Evolutionary conservation across 1,284 basidiomycete genomes (phyloP), one percentile per base, ranked within the genome.

Genomic region (Ceratobasidium papillatum): DNA sequence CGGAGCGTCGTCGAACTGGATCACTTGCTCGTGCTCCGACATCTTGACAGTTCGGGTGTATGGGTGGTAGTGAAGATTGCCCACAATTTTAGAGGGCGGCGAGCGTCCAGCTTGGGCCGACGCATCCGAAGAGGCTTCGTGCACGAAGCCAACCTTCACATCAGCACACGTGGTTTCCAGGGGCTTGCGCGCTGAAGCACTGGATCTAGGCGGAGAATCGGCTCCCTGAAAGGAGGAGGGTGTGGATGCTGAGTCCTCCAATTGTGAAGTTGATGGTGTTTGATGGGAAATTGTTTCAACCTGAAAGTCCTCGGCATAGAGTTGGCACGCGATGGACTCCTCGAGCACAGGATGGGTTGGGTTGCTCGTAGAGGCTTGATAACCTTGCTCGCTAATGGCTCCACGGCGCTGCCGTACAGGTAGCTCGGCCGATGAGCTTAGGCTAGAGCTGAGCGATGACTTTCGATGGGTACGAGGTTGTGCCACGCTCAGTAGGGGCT

Each of bases 21-120:
- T 69, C 5, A 69, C 36, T 47, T 58, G 66, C 43, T 69, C 66
- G 52, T 69, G 66, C n/a, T 51, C 66, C 11, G 66, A 43, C 66
- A 69, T 69, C 25, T 32, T 38, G n/a, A 7, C 19, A n/a, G 66
- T 17, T 12, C 66, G 66, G 27, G 32, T 3, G 19, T 69, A 69
- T 8, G 66, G 66, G 25, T 69, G 66, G 52, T 58, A 38, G 27
- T 47, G 52, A n/a, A 5, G 8, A 27, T 27, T 38, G 12, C 8
- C 38, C 3, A 3, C 25, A 25, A 19, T 19, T 38, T 51, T 36
- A 5, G 66, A 56, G 19, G 34, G 34, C 32, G 66, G 45, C 2
- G 59, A 61, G n/a, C 17, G 34, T 11, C 36, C n/a, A 11, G 2
- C 30, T 43, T 41, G 25, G n/a, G 34, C 30, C 25, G 59, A 25